phyloP scores from a whole-genome alignment of 495 filamentous ascomycete species.

The Penicilliopsis zonata region DNA sequence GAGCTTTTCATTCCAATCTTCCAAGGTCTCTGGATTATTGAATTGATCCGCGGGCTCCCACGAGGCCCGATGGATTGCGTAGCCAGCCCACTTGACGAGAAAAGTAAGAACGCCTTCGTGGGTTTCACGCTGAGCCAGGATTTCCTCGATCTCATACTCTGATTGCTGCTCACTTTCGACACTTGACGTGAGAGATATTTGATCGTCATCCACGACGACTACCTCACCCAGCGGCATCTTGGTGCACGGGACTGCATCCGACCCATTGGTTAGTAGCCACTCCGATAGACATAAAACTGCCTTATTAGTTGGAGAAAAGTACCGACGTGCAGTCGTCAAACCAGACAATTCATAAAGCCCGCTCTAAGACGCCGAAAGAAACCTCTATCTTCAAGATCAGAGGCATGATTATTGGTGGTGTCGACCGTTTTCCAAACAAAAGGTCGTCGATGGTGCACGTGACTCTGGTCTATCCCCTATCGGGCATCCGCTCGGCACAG shows the following conservation, averaged over 20 bases:
- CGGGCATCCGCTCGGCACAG: slow-evolving; percentile 14
- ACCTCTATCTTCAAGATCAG: too few relatives aligned
- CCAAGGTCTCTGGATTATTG: slow-evolving; percentile 29
- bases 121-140: slow-evolving; percentile 34
- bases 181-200: slow-evolving; percentile 53
- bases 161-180: slow-evolving; percentile 21
- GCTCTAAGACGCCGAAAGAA: too few relatives aligned
- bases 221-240: not conserved
- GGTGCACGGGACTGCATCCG: not conserved
- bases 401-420: too few relatives aligned
- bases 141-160: slow-evolving; percentile 32
- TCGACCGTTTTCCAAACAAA: too few relatives aligned
- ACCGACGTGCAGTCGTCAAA: too few relatives aligned
- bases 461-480: slow-evolving; percentile 17
- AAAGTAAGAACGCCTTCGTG: slow-evolving; percentile 36
- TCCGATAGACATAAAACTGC: not conserved
- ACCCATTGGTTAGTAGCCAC: too few relatives aligned
- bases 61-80: slow-evolving; percentile 39
- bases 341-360: too few relatives aligned
- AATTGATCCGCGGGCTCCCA: slow-evolving; percentile 56
- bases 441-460: too few relatives aligned
- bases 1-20: slow-evolving; percentile 43
- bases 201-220: slow-evolving; percentile 34
- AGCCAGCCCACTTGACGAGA: slow-evolving; percentile 58
- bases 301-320: too few relatives aligned